Percentiles rank a stretch among this genome's conserved stretches.
Evolutionary conservation across 768 basidiomycete genomes (phyloP).

Genomic region (Auricularia heimuer): DNA sequence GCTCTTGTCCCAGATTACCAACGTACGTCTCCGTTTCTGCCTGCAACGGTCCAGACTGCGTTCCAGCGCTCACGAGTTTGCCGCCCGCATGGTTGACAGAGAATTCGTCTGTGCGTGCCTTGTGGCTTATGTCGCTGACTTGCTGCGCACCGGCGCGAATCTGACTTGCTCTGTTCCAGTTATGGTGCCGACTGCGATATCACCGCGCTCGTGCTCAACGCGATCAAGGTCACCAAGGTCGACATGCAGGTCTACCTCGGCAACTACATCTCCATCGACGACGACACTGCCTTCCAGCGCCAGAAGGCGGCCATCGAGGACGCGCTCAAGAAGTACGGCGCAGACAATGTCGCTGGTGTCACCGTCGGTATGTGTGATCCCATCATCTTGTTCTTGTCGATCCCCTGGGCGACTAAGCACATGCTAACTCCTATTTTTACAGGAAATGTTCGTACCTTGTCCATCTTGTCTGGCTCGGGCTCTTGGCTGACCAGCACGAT

Average conservation of each 20-base stretch:
- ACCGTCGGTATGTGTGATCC: slow-evolving; percentile 60
- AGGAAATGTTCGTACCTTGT: slow-evolving; percentile 3
- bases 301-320: slow-evolving; percentile 59
- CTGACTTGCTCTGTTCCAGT: slow-evolving; percentile 14
- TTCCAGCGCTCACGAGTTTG: background rate
- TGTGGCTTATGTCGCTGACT: slow-evolving; percentile 15
- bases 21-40: slow-evolving; percentile 18
- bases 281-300: slow-evolving; percentile 60
- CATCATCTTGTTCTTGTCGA: background rate
- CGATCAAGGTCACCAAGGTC: slow-evolving; percentile 83
- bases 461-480: background rate
- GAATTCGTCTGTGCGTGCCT: slow-evolving; percentile 72
- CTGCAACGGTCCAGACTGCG: background rate
- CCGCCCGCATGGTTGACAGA: slow-evolving; percentile 20
- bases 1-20: slow-evolving; percentile 79
- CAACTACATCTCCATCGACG: slow-evolving; percentile 53
- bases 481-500: slow-evolving; percentile 29
- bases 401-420: slow-evolving; percentile 38
- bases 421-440: slow-evolving; percentile 56
- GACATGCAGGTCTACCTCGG: slow-evolving; percentile 73
- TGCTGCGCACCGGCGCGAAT: background rate
- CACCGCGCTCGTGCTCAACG: slow-evolving; percentile 51
- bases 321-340: slow-evolving; percentile 70
- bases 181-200: slow-evolving; percentile 23
- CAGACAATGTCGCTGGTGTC: slow-evolving; percentile 63